Conservation (phyloP, 805 yeast species). For the Cyberlindnera misumaiensis region DNA sequence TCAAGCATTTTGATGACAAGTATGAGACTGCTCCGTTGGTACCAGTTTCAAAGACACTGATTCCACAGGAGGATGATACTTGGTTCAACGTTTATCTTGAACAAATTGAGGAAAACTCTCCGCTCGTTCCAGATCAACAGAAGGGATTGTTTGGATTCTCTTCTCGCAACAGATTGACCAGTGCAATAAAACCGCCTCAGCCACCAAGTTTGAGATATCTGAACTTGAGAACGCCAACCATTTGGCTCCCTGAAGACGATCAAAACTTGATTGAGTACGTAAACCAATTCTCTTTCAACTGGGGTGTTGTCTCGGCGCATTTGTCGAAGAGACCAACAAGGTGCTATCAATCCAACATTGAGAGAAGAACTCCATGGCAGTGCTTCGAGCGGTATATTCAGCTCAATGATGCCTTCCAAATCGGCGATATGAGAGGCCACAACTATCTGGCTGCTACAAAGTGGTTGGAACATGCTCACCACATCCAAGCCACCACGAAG, state of each 20-base stretch:
- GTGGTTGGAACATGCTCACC: conserved; percentile 89
- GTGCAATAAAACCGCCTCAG: conserved; percentile 70
- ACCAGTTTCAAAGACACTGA: conserved; percentile 59
- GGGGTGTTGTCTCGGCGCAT: conserved; percentile 87
- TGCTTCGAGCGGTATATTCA: conserved; percentile 96
- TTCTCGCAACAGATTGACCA: conserved; percentile 47
- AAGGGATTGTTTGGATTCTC: conserved; percentile 46
- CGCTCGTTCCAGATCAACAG: conserved; percentile 34
- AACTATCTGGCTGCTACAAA: conserved; percentile 77
- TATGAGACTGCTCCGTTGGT: conserved; percentile 30
- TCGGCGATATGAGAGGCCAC: conserved; percentile 81
- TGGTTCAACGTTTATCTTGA: conserved; percentile 56
- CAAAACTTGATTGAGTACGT: conserved; percentile 70
- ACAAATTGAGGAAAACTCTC: conserved; percentile 38
- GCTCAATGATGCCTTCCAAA: conserved; percentile 80
- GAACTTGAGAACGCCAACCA: conserved; percentile 82
- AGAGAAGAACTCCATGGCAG: conserved; percentile 97
- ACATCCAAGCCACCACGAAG: conserved; percentile 81
- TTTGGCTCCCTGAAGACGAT: conserved; percentile 96
- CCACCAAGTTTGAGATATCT: conserved; percentile 83
- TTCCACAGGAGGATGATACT: conserved; percentile 56
- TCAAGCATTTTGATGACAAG: conserved; percentile 25
- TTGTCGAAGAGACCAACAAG: conserved; percentile 59
- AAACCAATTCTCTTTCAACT: conserved; percentile 82
- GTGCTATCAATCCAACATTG: conserved; percentile 79